Evolutionary conservation across 306 rosid species (phyloP).

Genomic region (Castanea sativa): DNA sequence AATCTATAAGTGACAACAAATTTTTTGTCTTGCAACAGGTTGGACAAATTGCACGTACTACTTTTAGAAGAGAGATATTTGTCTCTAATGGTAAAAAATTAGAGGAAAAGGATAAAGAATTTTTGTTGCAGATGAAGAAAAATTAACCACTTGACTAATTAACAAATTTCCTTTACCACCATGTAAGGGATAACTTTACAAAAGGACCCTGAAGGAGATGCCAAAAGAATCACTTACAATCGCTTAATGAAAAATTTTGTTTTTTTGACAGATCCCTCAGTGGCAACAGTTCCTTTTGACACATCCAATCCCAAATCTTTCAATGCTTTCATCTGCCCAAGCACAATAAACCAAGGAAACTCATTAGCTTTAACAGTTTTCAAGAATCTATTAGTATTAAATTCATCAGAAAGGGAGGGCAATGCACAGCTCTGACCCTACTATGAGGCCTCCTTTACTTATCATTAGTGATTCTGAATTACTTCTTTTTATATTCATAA

Average conservation of each 20-base stretch:
- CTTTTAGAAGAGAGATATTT: background rate
- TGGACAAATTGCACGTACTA: background rate
- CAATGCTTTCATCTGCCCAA: conserved; percentile 78
- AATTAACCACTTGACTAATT: background rate
- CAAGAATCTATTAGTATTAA: background rate
- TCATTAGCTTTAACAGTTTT: conserved; percentile 16
- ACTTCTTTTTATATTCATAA: background rate
- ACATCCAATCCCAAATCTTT: conserved; percentile 90
- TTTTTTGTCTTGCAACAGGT: background rate
- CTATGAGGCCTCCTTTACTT: background rate
- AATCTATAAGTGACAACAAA: background rate
- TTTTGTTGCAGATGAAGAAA: background rate
- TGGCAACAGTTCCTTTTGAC: conserved; percentile 80
- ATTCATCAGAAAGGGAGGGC: background rate
- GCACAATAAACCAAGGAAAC: conserved; percentile 23
- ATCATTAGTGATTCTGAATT: background rate
- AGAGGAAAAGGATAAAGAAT: background rate
- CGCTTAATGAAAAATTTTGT: conserved; percentile 68
- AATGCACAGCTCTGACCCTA: background rate
- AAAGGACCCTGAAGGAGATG: background rate
- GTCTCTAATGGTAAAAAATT: background rate
- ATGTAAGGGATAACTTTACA: background rate
- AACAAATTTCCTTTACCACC: background rate
- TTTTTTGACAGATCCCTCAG: conserved; percentile 75
- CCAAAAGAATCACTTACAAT: conserved; percentile 40